Conservation (phyloP, 768 basidiomycete species). For the Rhodotorula toruloides region DNA sequence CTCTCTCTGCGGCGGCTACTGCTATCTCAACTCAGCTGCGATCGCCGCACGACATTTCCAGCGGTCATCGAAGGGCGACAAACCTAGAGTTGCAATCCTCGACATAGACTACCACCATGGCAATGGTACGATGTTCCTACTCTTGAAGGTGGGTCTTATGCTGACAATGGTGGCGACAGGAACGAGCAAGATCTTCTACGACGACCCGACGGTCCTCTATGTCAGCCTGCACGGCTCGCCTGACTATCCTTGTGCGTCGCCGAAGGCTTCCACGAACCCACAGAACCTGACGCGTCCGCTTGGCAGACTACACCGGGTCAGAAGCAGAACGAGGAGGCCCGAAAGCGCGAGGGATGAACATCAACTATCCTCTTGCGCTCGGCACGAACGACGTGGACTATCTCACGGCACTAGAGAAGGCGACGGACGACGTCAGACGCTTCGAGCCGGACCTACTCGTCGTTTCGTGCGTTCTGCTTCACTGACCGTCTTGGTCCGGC, state of each 20-base stretch:
- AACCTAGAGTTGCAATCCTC: slow-evolving; percentile 44
- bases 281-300: background rate
- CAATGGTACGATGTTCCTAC: slow-evolving; percentile 37
- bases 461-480: slow-evolving; percentile 41
- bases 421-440: slow-evolving; percentile 30
- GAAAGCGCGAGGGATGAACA: slow-evolving; percentile 41
- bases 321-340: slow-evolving; percentile 43
- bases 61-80: background rate
- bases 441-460: slow-evolving; percentile 43
- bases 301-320: slow-evolving; percentile 46
- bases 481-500: background rate
- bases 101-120: slow-evolving; percentile 50
- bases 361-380: slow-evolving; percentile 46
- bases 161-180: slow-evolving; percentile 24
- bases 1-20: slow-evolving; percentile 47
- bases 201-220: slow-evolving; percentile 46
- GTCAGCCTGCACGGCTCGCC: slow-evolving; percentile 45
- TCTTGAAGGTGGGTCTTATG: slow-evolving; percentile 28
- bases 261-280: background rate
- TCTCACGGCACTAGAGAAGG: slow-evolving; percentile 39
- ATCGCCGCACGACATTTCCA: slow-evolving; percentile 46
- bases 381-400: slow-evolving; percentile 44
- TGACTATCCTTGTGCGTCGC: slow-evolving; percentile 47
- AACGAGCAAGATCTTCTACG: slow-evolving; percentile 46
- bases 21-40: slow-evolving; percentile 47